phyloP scores from a whole-genome alignment of 306 rosid genomes.

The Lupinus albus region DNA sequence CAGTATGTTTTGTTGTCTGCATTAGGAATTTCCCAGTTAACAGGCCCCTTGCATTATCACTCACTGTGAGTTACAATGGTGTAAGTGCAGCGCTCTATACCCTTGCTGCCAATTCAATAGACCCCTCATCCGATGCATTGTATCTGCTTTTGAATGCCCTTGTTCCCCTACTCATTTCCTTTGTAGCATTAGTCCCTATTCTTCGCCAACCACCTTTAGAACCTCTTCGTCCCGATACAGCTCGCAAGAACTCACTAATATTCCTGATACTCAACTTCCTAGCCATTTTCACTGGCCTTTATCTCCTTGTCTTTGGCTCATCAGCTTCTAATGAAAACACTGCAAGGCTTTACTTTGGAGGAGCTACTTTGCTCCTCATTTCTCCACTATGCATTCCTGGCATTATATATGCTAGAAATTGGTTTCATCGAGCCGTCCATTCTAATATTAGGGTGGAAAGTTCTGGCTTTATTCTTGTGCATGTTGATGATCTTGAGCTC shows the following conservation, averaged over 20 bases:
- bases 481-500: conserved; percentile 86
- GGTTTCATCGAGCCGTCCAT: conserved; percentile 60
- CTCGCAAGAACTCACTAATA: conserved; percentile 66
- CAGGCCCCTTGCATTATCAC: conserved; percentile 81
- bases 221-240: conserved; percentile 64
- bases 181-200: conserved; percentile 69
- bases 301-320: conserved; percentile 75
- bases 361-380: conserved; percentile 70
- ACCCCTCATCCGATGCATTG: conserved; percentile 58
- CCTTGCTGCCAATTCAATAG: conserved; percentile 73
- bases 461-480: conserved; percentile 70
- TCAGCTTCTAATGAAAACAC: conserved; percentile 46
- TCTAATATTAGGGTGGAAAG: conserved; percentile 59
- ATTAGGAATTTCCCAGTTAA: conserved; percentile 77
- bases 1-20: conserved; percentile 93
- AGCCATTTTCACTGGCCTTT: conserved; percentile 76
- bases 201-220: conserved; percentile 77
- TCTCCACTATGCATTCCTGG: conserved; percentile 79
- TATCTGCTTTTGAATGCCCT: conserved; percentile 76
- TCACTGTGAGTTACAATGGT: conserved; percentile 94
- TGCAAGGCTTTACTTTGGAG: conserved; percentile 59
- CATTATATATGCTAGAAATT: conserved; percentile 65
- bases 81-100: conserved; percentile 95
- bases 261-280: conserved; percentile 72
- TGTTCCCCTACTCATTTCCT: conserved; percentile 69